Evolutionary conservation across 176 grass and related monocot genomes (phyloP).

Genomic region (Hsuehochloa calcarea): DNA sequence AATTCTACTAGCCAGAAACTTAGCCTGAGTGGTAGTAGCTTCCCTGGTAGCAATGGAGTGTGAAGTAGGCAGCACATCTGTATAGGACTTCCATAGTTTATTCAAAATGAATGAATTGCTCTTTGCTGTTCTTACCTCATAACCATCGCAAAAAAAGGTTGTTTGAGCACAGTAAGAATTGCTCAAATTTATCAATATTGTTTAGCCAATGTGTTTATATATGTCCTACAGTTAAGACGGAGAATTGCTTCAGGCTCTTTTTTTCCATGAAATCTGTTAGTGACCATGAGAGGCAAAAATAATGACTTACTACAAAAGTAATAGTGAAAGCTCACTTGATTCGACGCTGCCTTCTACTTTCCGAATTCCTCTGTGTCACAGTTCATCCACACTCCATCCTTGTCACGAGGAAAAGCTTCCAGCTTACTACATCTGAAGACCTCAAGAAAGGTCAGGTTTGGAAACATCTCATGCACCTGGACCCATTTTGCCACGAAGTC

Average conservation of each 20-base stretch:
- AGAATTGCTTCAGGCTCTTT: too few species aligned
- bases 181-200: constrained; percentile 5
- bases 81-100: neutral
- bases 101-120: neutral
- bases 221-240: neutral
- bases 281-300: too few species aligned
- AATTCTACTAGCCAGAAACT: constrained; percentile 40
- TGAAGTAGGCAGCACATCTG: neutral
- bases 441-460: constrained; percentile 41
- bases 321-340: constrained; percentile 16
- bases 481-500: constrained; percentile 43
- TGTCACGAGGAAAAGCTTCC: constrained; percentile 44
- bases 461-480: constrained; percentile 37
- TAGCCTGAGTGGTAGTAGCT: constrained; percentile 7
- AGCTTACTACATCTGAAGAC: constrained; percentile 37
- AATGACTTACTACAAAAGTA: neutral
- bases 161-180: neutral
- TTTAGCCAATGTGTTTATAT: neutral
- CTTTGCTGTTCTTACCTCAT: neutral
- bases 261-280: too few species aligned
- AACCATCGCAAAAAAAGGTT: neutral
- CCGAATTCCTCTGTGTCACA: neutral
- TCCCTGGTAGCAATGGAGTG: neutral
- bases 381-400: constrained; percentile 56
- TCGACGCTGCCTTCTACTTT: neutral